Evolutionary conservation across 1,284 basidiomycete genomes (phyloP), one percentile per base, ranked within the genome.

Genomic region (Apiotrichum porosum): DNA sequence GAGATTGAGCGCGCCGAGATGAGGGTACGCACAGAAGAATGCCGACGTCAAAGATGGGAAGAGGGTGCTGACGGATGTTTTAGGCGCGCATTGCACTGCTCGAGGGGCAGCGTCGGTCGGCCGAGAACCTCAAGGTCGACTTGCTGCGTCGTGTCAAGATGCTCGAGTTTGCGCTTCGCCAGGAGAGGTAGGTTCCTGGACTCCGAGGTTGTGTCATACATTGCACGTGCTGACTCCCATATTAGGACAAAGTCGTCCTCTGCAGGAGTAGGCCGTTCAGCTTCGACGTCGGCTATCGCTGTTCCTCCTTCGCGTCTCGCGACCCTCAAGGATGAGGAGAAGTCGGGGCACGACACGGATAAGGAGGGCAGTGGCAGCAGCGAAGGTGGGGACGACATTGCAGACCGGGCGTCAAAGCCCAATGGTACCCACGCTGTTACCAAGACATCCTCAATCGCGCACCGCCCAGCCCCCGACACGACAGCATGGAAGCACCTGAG

Each of bases 1-100:
- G 94, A 97, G 79, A 99, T 99, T 65, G 94, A 98, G 76, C 80
- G 94, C 60, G 94, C 95, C 30, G 94, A 98, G 75, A 95, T 98
- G 91, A 81, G 93, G 79, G 93, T 91, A 61, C 64, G 86, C 82
- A n/a, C n/a, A n/a, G n/a, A n/a, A n/a, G n/a, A n/a, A n/a, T n/a
- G n/a, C 36, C 15, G 38, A 15, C 31, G 34, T 37, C 41, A 30
- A 42, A n/a, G 42, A 38, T 42, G 30, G 34, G 30, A 4, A 9
- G 28, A 10, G 21, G 34, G 23, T 3, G 28, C n/a, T 19, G 17
- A 3, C 15, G 19, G n/a, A n/a, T n/a, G 15, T n/a, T 4, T 19
- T 65, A 92, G 86, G 92, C 93, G 47, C 83, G 94, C 43, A 97
- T 98, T 61, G 94, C 94, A n/a, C 79, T 97, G 44, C 82, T 98